Base-by-base conservation (phyloP, 2,329 filamentous ascomycete species). In the Diplodia corticola region DNA sequence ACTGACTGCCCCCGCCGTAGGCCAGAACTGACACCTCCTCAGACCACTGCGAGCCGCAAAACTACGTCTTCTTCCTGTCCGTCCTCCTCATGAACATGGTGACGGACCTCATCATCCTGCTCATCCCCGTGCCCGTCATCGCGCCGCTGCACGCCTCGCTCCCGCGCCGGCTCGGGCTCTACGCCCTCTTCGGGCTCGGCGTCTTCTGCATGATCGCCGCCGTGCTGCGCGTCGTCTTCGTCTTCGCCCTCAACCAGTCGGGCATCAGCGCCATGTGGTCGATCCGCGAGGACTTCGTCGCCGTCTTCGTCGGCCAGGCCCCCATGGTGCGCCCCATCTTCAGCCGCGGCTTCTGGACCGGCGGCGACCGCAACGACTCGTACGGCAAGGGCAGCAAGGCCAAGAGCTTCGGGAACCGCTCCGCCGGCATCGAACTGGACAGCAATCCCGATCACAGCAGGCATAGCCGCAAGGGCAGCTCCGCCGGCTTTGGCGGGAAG, bases 251-350 rank as follows among this genome's bases (percentile, higher is more conserved):
- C 15, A 65, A 69, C 66, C 28, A 67, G 61, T 68, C 68, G n/a
- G 24, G 67, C 30, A 70, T 64, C 28, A 67, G 68, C 5, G 77
- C 78, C 0, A 73, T 80, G n/a, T 80, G 78, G 78, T 79, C 76
- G 1, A 74, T 76, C 35, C 75, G 77, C 17, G 77, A 80, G 67
- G 76, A 78, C 63, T 73, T 76, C 20, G 74, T 79, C 9, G 77
- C 75, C 4, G 74, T 80, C 48, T 72, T 78, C 2, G 75, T 79
- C 1, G 76, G 75, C 3, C 75, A 80, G 48, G 74, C 77, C 0
- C 77, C 78, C 2, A 76, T 80, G 69, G 69, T 79, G 0, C 70
- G 71, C 1, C 76, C 77, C 37, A 15, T 71, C n/a, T 69, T 71
- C 54, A 68, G 68, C n/a, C 54, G 61, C 35, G 64, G 67, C 20